phyloP scores from a whole-genome alignment of 2,329 filamentous ascomycete genomes.

The Lachnellula arida region DNA sequence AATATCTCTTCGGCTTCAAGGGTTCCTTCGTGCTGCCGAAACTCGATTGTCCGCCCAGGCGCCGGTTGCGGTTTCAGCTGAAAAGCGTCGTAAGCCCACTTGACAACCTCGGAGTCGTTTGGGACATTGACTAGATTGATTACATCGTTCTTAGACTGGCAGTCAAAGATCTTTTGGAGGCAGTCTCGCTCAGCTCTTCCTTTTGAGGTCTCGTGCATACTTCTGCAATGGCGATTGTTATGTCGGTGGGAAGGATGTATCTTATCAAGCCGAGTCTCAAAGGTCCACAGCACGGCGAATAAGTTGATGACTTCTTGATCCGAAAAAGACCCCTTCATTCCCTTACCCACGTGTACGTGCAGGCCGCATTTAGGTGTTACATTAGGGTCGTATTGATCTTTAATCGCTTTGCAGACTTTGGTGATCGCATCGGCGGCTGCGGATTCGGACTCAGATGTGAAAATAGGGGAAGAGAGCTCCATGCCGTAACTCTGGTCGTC shows the following conservation, averaged over 20 bases:
- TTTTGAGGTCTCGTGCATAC: not conserved
- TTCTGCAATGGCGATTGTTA: not conserved
- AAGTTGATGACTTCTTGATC: not conserved
- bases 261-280: slow-evolving; percentile 1
- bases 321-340: not conserved
- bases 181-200: not conserved
- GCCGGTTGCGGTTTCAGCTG: not conserved
- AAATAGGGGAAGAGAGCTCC: not conserved
- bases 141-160: not conserved
- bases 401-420: not conserved
- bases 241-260: not conserved
- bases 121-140: not conserved
- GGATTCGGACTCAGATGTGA: not conserved
- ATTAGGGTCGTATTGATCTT: not conserved
- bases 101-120: not conserved
- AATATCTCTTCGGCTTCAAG: slow-evolving; percentile 4
- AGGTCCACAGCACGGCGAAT: not conserved
- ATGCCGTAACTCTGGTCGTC: not conserved
- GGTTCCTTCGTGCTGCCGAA: slow-evolving; percentile 17
- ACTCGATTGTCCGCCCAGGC: slow-evolving; percentile 16
- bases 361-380: not conserved
- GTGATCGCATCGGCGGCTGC: not conserved
- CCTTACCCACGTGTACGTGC: not conserved
- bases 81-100: not conserved
- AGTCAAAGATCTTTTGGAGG: not conserved